phyloP scores from a whole-genome alignment of 257 asterid species.

The Nicotiana obtusifolia region DNA sequence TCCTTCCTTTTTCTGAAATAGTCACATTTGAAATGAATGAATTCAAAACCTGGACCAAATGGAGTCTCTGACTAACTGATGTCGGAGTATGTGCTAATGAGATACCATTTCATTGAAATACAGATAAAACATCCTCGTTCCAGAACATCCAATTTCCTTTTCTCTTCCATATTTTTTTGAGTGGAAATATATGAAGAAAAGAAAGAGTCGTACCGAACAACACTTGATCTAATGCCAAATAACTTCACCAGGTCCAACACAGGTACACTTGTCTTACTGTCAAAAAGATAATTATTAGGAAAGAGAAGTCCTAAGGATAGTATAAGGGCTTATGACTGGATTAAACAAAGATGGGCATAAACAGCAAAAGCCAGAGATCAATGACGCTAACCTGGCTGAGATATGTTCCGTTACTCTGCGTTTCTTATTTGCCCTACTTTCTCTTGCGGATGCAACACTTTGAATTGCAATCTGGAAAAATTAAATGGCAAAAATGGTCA shows the following conservation, averaged over 20 bases:
- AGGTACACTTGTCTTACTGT: constrained; percentile 68
- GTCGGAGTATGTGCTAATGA: background rate
- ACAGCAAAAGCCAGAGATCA: background rate
- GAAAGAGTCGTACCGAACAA: constrained; percentile 45
- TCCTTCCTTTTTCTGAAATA: constrained; percentile 71
- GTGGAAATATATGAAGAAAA: background rate
- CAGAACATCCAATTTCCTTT: background rate
- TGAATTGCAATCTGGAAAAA: constrained; percentile 69
- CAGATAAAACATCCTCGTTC: background rate
- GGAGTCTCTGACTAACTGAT: too few relatives aligned
- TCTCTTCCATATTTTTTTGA: background rate
- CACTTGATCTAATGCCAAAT: constrained; percentile 71
- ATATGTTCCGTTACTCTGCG: constrained; percentile 65
- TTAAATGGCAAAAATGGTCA: constrained; percentile 7
- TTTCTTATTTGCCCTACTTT: constrained; percentile 77
- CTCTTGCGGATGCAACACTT: constrained; percentile 85
- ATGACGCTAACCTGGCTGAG: constrained; percentile 49
- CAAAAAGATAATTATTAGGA: constrained; percentile 5
- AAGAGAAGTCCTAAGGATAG: background rate
- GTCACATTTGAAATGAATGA: background rate
- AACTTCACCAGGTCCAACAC: constrained; percentile 83
- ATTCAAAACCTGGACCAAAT: background rate
- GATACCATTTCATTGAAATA: background rate
- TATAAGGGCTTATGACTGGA: background rate
- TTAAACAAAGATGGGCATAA: background rate